Evolutionary conservation across 192 early-diverging fungal species (phyloP).

Genomic region (Rhizophagus sp.): DNA sequence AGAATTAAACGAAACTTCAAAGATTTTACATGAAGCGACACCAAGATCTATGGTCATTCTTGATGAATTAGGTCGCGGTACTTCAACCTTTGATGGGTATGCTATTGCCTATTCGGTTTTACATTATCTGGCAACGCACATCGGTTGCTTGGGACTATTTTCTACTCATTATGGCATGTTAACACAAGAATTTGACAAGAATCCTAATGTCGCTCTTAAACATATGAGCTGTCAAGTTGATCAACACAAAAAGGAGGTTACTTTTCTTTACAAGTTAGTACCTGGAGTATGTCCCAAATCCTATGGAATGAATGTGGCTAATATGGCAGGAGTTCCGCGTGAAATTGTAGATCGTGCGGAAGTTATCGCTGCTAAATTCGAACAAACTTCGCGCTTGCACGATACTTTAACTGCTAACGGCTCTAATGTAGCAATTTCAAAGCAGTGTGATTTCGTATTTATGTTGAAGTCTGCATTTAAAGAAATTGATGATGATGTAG

Average conservation of each 20-base stretch:
- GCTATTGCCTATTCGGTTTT: conserved; percentile 94
- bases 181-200: conserved; percentile 79
- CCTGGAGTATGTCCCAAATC: conserved; percentile 87
- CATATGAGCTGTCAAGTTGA: conserved; percentile 87
- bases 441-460: conserved; percentile 34
- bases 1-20: conserved; percentile 91
- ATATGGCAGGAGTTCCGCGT: conserved; percentile 90
- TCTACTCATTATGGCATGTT: conserved; percentile 95
- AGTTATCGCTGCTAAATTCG: conserved; percentile 73
- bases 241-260: conserved; percentile 81
- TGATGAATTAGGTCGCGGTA: conserved; percentile 97
- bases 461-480: conserved; percentile 24
- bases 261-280: conserved; percentile 91
- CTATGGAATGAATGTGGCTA: conserved; percentile 98
- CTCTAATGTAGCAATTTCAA: conserved; percentile 2
- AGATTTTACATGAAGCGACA: conserved; percentile 90
- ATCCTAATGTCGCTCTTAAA: conserved; percentile 78
- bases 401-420: conserved; percentile 30
- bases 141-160: conserved; percentile 91
- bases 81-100: conserved; percentile 95
- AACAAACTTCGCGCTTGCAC: conserved; percentile 46
- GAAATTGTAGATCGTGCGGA: conserved; percentile 72
- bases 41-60: conserved; percentile 89
- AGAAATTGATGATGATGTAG: conserved; percentile 10
- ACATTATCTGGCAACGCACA: conserved; percentile 76